phyloP scores from a whole-genome alignment of 768 basidiomycete genomes.

The Boletus sensibilis region DNA sequence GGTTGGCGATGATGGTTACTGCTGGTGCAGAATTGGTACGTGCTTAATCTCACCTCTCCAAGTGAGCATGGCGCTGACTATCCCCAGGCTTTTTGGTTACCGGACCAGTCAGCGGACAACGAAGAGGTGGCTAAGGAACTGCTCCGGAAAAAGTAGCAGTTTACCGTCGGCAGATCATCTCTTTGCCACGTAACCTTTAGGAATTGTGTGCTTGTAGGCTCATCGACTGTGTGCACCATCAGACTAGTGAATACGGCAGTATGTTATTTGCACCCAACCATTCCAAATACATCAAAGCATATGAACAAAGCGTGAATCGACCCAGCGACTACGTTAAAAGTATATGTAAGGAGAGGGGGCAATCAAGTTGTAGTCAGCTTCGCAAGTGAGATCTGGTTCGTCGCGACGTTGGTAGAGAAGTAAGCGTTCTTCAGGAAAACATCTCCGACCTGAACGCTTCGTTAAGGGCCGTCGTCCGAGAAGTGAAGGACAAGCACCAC shows the following conservation, averaged over 20 bases:
- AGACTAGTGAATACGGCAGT: neutral
- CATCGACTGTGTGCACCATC: neutral
- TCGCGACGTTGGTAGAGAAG: conserved; percentile 59
- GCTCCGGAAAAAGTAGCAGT: conserved; percentile 49
- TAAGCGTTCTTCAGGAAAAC: conserved; percentile 79
- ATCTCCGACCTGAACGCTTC: conserved; percentile 49
- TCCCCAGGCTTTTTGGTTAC: conserved; percentile 61
- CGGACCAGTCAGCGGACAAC: conserved; percentile 62
- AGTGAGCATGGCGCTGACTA: conserved; percentile 7
- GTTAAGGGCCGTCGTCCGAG: neutral
- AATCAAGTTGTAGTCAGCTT: conserved; percentile 40
- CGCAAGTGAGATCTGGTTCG: conserved; percentile 61
- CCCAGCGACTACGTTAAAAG: conserved; percentile 3
- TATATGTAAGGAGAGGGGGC: neutral
- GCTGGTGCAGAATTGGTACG: conserved; percentile 82
- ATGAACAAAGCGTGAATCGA: conserved; percentile 3
- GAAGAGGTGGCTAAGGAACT: conserved; percentile 73
- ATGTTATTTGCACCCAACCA: conserved; percentile 2
- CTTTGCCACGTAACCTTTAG: neutral
- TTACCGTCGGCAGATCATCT: neutral
- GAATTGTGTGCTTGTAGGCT: neutral
- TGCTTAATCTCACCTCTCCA: conserved; percentile 8
- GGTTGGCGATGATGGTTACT: conserved; percentile 81
- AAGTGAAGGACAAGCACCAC: conserved; percentile 22
- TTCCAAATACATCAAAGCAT: neutral